These are phyloP conservation scores for Cyclocybe cylindracea DNA, from an alignment of 768 basidiomycete genomes.

Conservation along the genomic window DNA sequence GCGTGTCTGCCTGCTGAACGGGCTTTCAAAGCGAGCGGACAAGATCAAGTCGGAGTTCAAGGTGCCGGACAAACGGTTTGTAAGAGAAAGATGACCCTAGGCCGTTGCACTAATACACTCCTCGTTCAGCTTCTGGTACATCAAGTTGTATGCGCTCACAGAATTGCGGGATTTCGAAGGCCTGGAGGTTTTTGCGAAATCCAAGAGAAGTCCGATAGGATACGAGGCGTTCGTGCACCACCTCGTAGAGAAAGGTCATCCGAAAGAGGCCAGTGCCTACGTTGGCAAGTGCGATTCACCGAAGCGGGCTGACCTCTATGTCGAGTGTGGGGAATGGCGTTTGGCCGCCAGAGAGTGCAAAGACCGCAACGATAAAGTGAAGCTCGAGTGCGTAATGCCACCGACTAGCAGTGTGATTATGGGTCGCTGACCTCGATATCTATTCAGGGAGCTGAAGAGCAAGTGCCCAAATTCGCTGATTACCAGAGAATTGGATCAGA, in stretches of 20 bases:
- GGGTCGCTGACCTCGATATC: conserved; percentile 6
- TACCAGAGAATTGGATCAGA: conserved; percentile 72
- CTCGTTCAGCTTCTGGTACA: conserved; percentile 81
- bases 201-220: conserved; percentile 91
- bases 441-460: conserved; percentile 63
- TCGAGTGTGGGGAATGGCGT: conserved; percentile 89
- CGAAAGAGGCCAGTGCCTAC: conserved; percentile 75
- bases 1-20: conserved; percentile 71
- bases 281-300: conserved; percentile 85
- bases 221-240: conserved; percentile 90
- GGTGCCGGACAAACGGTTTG: conserved; percentile 91
- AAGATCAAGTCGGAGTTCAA: conserved; percentile 88
- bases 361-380: conserved; percentile 81
- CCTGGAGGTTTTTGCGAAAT: conserved; percentile 83
- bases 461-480: conserved; percentile 82
- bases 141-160: conserved; percentile 84
- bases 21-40: conserved; percentile 86
- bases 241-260: conserved; percentile 71
- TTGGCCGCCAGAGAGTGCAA: conserved; percentile 88
- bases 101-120: not conserved
- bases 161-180: conserved; percentile 82
- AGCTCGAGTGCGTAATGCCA: conserved; percentile 69
- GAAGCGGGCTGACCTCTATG: conserved; percentile 83
- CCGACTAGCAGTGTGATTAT: not conserved
- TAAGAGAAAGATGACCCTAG: conserved; percentile 2